These are phyloP conservation scores for Penicillium silybi DNA, from an alignment of 495 filamentous ascomycete species.

Conservation along the genomic window DNA sequence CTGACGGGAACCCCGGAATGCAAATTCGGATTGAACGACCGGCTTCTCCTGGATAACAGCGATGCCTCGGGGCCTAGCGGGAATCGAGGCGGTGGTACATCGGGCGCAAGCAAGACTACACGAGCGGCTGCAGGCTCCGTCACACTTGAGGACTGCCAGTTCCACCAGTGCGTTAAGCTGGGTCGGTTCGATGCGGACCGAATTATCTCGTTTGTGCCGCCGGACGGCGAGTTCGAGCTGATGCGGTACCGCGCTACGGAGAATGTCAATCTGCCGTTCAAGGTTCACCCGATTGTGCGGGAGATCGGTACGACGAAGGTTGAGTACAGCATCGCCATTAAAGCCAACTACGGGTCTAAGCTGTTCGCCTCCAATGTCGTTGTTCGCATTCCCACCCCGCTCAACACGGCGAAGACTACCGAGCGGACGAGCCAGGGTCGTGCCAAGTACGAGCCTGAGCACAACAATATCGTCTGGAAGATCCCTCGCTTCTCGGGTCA, in stretches of 20 bases:
- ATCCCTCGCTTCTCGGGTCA: slow-evolving; percentile 95
- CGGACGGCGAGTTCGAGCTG: slow-evolving; percentile 97
- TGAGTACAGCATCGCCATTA: slow-evolving; percentile 96
- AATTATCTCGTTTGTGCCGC: slow-evolving; percentile 96
- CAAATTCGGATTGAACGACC: slow-evolving; percentile 98
- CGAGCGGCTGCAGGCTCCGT: slow-evolving; percentile 95
- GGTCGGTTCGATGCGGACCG: slow-evolving; percentile 96
- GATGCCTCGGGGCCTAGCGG: slow-evolving; percentile 44
- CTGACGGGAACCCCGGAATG: slow-evolving; percentile 96
- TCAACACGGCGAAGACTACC: slow-evolving; percentile 94
- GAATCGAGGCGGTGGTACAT: slow-evolving; percentile 39
- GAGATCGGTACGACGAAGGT: slow-evolving; percentile 97
- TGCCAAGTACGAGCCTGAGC: slow-evolving; percentile 95
- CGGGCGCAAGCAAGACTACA: slow-evolving; percentile 67
- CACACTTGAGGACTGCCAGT: slow-evolving; percentile 96
- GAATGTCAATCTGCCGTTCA: slow-evolving; percentile 98
- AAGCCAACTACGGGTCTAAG: slow-evolving; percentile 93
- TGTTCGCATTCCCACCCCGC: slow-evolving; percentile 88
- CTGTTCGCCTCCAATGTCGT: slow-evolving; percentile 98
- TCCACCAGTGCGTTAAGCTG: slow-evolving; percentile 98
- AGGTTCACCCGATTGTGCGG: slow-evolving; percentile 97
- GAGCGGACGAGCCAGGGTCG: slow-evolving; percentile 92
- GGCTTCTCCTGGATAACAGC: slow-evolving; percentile 80
- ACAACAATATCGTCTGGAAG: slow-evolving; percentile 99
- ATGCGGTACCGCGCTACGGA: slow-evolving; percentile 99